phyloP scores from a whole-genome alignment of 352 stramenopile genomes.

The Globisporangium solare region DNA sequence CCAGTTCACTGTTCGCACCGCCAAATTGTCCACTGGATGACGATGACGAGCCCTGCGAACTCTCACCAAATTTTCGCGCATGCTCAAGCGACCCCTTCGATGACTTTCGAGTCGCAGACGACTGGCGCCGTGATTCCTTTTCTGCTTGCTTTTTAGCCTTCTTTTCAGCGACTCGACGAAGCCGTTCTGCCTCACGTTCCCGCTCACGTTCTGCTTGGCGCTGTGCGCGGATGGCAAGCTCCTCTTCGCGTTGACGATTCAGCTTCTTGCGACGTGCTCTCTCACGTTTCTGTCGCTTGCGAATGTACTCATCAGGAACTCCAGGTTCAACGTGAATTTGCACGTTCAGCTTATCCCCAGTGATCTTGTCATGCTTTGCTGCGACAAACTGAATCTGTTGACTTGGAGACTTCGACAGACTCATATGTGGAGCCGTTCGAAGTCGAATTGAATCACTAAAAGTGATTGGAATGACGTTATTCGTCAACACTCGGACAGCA shows the following conservation, averaged over 20 bases:
- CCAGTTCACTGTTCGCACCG: constrained; percentile 77
- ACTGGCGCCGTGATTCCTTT: constrained; percentile 54
- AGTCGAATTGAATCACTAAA: constrained; percentile 67
- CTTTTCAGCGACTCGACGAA: constrained; percentile 76
- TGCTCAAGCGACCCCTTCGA: constrained; percentile 52
- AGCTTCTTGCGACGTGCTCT: constrained; percentile 72
- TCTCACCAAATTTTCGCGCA: constrained; percentile 77
- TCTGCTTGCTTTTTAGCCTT: constrained; percentile 86
- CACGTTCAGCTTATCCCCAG: constrained; percentile 34
- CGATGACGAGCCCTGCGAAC: constrained; percentile 22
- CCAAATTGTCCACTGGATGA: constrained; percentile 36
- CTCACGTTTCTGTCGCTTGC: constrained; percentile 80
- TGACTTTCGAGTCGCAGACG: constrained; percentile 27
- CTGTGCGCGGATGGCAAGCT: constrained; percentile 61
- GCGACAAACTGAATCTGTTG: constrained; percentile 68
- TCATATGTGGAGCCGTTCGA: constrained; percentile 34
- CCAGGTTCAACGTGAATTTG: constrained; percentile 57
- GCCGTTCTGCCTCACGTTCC: constrained; percentile 66
- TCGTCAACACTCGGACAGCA: constrained; percentile 47
- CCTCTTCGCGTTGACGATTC: constrained; percentile 69
- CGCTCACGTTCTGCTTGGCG: constrained; percentile 61
- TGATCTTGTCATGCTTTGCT: constrained; percentile 35
- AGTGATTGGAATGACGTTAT: constrained; percentile 57
- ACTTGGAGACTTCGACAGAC: constrained; percentile 47
- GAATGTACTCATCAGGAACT: constrained; percentile 82